phyloP scores from a whole-genome alignment of 768 basidiomycete genomes.

The Tephrocybe rancida region DNA sequence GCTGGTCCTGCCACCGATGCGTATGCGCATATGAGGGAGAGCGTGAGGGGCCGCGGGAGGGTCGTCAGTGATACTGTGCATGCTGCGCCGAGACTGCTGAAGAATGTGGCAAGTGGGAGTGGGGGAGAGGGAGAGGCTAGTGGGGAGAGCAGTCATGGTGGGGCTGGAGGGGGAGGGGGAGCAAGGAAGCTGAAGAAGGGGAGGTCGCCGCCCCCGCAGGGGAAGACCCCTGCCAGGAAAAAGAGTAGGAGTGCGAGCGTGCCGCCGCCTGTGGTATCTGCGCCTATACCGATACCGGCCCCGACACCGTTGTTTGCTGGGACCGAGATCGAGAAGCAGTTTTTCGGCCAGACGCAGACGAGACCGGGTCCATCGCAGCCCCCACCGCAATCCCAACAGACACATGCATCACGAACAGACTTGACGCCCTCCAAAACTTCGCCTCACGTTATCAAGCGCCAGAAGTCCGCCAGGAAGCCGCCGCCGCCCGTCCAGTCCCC shows the following conservation, averaged over 20 bases:
- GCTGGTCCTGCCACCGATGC: background rate
- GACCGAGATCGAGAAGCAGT: slow-evolving; percentile 3
- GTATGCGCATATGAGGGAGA: slow-evolving; percentile 8
- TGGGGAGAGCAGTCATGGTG: background rate
- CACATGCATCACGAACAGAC: no score
- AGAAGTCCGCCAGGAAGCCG: background rate
- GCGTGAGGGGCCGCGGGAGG: slow-evolving; percentile 13
- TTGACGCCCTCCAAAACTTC: no score
- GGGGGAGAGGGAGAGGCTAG: background rate
- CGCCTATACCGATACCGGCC: background rate
- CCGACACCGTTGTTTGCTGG: background rate
- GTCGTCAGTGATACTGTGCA: slow-evolving; percentile 24
- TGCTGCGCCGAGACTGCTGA: background rate
- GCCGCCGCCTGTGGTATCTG: background rate
- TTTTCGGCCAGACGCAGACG: no score
- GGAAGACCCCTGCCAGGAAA: background rate
- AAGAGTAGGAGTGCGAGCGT: slow-evolving; percentile 6
- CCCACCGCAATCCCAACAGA: no score
- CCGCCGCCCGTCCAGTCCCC: background rate
- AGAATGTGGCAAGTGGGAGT: background rate
- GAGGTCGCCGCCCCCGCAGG: background rate
- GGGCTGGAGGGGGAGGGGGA: background rate
- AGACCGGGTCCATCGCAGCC: no score
- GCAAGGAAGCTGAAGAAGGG: slow-evolving; percentile 7
- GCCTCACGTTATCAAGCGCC: background rate